These are phyloP conservation scores for Monilinia polystroma DNA, from an alignment of 2,329 filamentous ascomycete genomes.

Conservation along the genomic window DNA sequence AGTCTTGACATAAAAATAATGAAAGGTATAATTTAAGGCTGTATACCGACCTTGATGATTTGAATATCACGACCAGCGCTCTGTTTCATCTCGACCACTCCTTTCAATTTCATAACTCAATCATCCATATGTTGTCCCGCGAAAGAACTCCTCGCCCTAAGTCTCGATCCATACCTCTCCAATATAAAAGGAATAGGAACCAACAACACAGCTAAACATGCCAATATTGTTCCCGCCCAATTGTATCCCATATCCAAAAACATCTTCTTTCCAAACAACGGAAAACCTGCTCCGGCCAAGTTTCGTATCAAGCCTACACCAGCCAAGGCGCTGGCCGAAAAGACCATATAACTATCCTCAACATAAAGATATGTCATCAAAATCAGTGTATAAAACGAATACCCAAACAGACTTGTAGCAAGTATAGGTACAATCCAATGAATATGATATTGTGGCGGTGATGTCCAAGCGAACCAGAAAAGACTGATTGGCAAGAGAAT, in stretches of 20 bases:
- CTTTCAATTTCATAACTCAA: slow-evolving; percentile 6
- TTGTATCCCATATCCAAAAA: slow-evolving; percentile 42
- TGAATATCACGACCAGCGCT: not conserved
- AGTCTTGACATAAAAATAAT: too few species aligned
- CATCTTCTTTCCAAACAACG: slow-evolving; percentile 43
- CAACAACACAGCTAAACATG: slow-evolving; percentile 41
- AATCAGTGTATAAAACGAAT: slow-evolving; percentile 51
- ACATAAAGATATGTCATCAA: slow-evolving; percentile 51
- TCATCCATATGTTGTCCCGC: slow-evolving; percentile 26
- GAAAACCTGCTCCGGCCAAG: slow-evolving; percentile 43
- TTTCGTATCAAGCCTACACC: slow-evolving; percentile 45
- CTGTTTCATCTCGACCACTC: not conserved
- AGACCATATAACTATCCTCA: slow-evolving; percentile 49
- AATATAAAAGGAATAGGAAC: slow-evolving; percentile 41
- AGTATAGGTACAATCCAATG: slow-evolving; percentile 49
- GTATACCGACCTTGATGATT: not conserved
- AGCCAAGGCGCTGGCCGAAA: slow-evolving; percentile 45
- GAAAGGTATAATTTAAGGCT: not conserved
- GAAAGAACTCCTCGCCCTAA: slow-evolving; percentile 37
- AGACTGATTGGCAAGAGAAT: slow-evolving; percentile 41
- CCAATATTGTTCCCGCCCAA: slow-evolving; percentile 43
- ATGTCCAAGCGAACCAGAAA: slow-evolving; percentile 44
- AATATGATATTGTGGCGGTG: slow-evolving; percentile 27
- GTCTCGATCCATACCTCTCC: slow-evolving; percentile 31
- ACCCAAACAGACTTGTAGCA: slow-evolving; percentile 50